Evolutionary conservation across 106 monocot genomes (phyloP), one percentile per base, ranked within the genome.

Genomic region (Alisma plantagoaquatica): DNA sequence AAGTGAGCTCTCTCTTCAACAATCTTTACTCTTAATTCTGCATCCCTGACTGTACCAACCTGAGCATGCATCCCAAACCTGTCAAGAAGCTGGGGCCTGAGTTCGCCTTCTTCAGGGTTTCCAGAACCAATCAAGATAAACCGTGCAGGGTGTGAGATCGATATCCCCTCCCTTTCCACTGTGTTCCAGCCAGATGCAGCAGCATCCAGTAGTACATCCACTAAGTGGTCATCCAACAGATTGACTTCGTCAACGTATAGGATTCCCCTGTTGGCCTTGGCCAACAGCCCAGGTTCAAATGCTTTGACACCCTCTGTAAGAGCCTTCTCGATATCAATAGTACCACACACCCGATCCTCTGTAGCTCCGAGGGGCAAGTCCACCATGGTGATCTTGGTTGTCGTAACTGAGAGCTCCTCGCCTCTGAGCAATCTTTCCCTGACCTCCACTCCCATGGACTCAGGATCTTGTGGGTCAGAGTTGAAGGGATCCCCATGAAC

Each of bases 151-250:
- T 98, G 96, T 5, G 96, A 98, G 31, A 98, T 90, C 5, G 96
- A 98, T 38, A 98, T 98, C 10, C 96, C 96, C 53, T 98, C 96
- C 25, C 96, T 69, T 63, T 98, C 96, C 35, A 98, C 96, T 1
- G 96, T 98, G 68, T 98, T 98, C 96, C 96, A 98, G 0, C 96
- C 96, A 7, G 96, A 98, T 0, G 96, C 96, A 15, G 96, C 96
- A n/a, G 96, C 77, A 53, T 98, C 96, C 28, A 98, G 61, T 21
- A 98, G 74, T 24, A 98, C 96, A 45, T 98, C 96, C n/a, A 98
- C 96, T 45, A 98, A 56, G 66, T 98, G 96, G 53, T 98, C 96
- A 23, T 98, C 96, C 51, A 98, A 63, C n/a, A 98, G 74, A 48
- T 98, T 98, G 15, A 98, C 96, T 66, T 98, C 96, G n/a, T 98